These are phyloP conservation scores for Lactarius indigo DNA, from an alignment of 768 basidiomycete genomes.

Conservation along the genomic window DNA sequence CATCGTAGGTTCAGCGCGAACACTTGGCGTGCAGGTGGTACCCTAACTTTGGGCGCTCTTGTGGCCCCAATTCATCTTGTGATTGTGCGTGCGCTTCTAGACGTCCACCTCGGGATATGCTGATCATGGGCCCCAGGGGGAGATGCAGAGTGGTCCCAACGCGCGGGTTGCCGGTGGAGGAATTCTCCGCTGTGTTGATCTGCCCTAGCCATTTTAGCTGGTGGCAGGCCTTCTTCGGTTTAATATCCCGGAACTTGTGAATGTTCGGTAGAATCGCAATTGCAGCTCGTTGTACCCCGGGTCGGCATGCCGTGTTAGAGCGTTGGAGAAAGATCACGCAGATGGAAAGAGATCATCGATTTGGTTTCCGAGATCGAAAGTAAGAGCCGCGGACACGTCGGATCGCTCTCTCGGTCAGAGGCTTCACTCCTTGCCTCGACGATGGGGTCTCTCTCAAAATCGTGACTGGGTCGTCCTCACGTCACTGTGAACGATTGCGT, in stretches of 20 bases:
- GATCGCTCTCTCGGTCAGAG: conserved; percentile 11
- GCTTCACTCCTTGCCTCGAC: conserved; percentile 27
- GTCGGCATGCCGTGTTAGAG: conserved; percentile 23
- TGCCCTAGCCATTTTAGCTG: conserved; percentile 19
- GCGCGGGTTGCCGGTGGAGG: conserved; percentile 20
- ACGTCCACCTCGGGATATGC: conserved; percentile 11
- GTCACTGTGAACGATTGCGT: conserved; percentile 5
- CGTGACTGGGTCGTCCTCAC: not conserved
- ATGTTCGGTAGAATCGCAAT: conserved; percentile 26
- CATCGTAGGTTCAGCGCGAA: conserved; percentile 84
- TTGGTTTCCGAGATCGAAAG: conserved; percentile 24
- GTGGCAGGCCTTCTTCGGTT: conserved; percentile 22
- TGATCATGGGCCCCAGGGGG: conserved; percentile 15
- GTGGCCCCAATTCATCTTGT: conserved; percentile 12
- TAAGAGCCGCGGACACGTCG: conserved; percentile 25
- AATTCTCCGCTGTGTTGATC: conserved; percentile 17
- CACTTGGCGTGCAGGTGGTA: conserved; percentile 86
- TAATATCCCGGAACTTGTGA: conserved; percentile 26
- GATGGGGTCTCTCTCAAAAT: conserved; percentile 13
- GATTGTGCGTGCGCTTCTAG: conserved; percentile 15
- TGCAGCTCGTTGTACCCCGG: conserved; percentile 19
- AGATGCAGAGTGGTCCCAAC: conserved; percentile 7
- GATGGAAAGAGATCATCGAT: conserved; percentile 24
- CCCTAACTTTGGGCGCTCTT: conserved; percentile 48
- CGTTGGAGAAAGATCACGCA: conserved; percentile 15